These are phyloP conservation scores for Picochlorum sp. DNA, from an alignment of 139 green algal genomes.

Conservation along the genomic window DNA sequence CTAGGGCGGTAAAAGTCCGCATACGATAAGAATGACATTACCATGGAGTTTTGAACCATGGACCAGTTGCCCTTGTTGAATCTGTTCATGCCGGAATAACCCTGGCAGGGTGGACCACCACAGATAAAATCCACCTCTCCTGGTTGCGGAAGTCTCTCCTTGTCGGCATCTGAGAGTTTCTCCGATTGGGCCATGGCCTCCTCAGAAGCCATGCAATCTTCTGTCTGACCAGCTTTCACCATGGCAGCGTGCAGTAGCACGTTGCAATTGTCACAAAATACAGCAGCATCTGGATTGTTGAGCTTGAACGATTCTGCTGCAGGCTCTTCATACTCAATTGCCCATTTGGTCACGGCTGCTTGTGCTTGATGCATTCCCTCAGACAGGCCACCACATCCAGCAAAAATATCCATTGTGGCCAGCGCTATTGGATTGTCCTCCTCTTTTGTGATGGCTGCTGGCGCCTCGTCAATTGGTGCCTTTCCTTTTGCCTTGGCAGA, in stretches of 20 bases:
- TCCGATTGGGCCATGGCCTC: constrained; percentile 23
- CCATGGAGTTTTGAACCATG: constrained; percentile 94
- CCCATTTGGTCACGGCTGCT: constrained; percentile 71
- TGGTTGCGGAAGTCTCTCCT: constrained; percentile 52
- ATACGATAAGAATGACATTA: constrained; percentile 88
- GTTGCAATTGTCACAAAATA: constrained; percentile 89
- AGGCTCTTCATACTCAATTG: constrained; percentile 86
- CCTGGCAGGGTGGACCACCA: constrained; percentile 89
- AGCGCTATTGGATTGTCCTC: constrained; percentile 36
- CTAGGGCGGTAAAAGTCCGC: constrained; percentile 85
- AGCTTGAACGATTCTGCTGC: constrained; percentile 81
- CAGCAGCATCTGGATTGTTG: constrained; percentile 63
- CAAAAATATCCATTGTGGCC: constrained; percentile 93
- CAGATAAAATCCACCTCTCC: constrained; percentile 93
- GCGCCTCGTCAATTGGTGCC: background rate
- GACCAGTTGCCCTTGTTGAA: constrained; percentile 97
- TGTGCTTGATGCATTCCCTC: constrained; percentile 87
- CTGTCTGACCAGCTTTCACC: constrained; percentile 47
- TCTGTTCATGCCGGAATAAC: constrained; percentile 96
- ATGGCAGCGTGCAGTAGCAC: constrained; percentile 78
- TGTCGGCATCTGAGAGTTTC: constrained; percentile 18
- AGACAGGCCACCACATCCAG: constrained; percentile 83
- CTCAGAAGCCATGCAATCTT: constrained; percentile 44
- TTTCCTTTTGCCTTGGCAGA: constrained; percentile 2
- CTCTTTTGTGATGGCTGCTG: background rate